Conservation (phyloP, 495 filamentous ascomycete genomes). For the Aspergillus cavernicola region DNA sequence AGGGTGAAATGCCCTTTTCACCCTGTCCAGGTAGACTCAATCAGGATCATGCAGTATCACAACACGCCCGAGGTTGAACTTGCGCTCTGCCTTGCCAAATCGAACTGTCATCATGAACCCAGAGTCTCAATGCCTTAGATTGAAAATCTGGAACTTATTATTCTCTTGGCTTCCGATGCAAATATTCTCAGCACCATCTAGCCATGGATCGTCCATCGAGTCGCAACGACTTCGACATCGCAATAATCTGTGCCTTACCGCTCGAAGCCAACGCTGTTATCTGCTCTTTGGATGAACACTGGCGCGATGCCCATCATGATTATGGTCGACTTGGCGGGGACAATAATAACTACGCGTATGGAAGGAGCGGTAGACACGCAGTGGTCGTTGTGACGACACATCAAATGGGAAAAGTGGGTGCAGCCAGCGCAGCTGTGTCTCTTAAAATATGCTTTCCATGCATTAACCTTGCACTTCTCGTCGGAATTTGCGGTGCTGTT, state of each 20-base stretch:
- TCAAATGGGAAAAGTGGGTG: conserved; percentile 18
- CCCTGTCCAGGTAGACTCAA: not conserved
- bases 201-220: not conserved
- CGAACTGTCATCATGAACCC: not conserved
- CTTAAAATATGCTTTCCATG: conserved; percentile 18
- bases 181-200: not conserved
- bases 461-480: conserved; percentile 23
- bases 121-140: no score
- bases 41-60: not conserved
- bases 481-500: conserved; percentile 31
- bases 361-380: conserved; percentile 19
- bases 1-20: no score
- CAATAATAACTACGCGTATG: conserved; percentile 24
- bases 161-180: not conserved
- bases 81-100: not conserved
- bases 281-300: conserved; percentile 21
- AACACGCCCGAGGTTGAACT: not conserved
- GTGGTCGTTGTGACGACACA: conserved; percentile 25
- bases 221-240: conserved; percentile 8
- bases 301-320: conserved; percentile 10
- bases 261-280: conserved; percentile 25
- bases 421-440: conserved; percentile 16
- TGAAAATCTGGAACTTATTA: no score
- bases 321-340: conserved; percentile 17
- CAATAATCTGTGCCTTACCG: conserved; percentile 27